Evolutionary conservation across 306 rosid species (phyloP).

Genomic region (Inga laurina): DNA sequence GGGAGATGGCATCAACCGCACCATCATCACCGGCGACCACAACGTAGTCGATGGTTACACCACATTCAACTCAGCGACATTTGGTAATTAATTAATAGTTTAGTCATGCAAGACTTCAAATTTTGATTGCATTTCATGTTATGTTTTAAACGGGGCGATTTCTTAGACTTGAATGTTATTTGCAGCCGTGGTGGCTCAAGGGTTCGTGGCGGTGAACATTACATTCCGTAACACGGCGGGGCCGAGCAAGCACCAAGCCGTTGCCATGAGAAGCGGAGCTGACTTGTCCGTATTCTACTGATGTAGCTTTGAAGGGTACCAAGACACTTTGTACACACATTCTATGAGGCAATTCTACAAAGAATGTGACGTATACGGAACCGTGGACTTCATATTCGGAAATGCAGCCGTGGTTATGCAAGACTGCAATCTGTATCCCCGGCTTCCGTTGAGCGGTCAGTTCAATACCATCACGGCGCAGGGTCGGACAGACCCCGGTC

Average conservation of each 20-base stretch:
- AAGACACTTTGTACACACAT: slow-evolving; percentile 54
- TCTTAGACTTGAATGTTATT: not conserved
- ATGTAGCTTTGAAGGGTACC: slow-evolving; percentile 60
- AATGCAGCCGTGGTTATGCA: slow-evolving; percentile 49
- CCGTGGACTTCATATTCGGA: slow-evolving; percentile 58
- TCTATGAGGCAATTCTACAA: slow-evolving; percentile 54
- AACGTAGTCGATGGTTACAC: slow-evolving; percentile 76
- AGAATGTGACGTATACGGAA: slow-evolving; percentile 55
- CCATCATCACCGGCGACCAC: slow-evolving; percentile 65
- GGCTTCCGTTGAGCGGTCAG: slow-evolving; percentile 41
- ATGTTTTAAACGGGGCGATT: not conserved
- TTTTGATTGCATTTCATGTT: not conserved
- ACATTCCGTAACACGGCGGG: slow-evolving; percentile 53
- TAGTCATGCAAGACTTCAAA: not conserved
- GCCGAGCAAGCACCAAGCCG: slow-evolving; percentile 52
- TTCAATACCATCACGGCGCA: slow-evolving; percentile 58
- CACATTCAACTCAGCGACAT: slow-evolving; percentile 77
- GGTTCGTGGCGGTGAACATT: slow-evolving; percentile 60
- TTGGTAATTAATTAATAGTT: slow-evolving; percentile 50
- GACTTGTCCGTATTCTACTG: slow-evolving; percentile 48
- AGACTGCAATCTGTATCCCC: slow-evolving; percentile 48
- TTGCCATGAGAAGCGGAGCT: slow-evolving; percentile 48
- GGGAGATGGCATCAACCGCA: slow-evolving; percentile 77
- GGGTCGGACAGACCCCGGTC: slow-evolving; percentile 52
- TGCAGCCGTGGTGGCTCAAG: slow-evolving; percentile 71